Evolutionary conservation across 2,329 filamentous ascomycete genomes (phyloP).

Genomic region (Coleophoma crateriformis): DNA sequence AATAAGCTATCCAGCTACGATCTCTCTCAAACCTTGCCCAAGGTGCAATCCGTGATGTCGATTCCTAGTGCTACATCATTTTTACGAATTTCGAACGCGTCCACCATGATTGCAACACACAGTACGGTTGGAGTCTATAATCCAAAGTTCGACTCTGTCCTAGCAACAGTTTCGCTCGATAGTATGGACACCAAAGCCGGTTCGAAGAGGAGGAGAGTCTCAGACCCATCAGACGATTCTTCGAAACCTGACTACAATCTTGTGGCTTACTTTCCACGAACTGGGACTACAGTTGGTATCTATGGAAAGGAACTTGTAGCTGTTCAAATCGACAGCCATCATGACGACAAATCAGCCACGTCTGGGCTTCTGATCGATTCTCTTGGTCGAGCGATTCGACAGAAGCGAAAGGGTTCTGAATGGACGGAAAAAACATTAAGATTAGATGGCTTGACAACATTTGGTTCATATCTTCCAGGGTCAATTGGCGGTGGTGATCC

Average conservation of each 20-base stretch:
- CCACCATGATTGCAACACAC: constrained; percentile 56
- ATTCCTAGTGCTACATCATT: constrained; percentile 54
- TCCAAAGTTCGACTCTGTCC: constrained; percentile 54
- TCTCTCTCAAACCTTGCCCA: constrained; percentile 56
- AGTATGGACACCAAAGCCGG: constrained; percentile 8
- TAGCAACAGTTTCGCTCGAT: constrained; percentile 33
- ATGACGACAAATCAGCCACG: constrained; percentile 47
- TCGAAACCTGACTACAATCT: constrained; percentile 33
- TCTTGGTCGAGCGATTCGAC: constrained; percentile 57
- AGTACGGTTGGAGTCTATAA: constrained; percentile 60
- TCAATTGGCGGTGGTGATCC: constrained; percentile 11
- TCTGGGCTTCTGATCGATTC: constrained; percentile 68
- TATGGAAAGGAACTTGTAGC: constrained; percentile 59
- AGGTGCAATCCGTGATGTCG: constrained; percentile 47
- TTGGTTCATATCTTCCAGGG: constrained; percentile 20
- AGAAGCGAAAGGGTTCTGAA: constrained; percentile 23
- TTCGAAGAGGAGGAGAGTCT: constrained; percentile 18
- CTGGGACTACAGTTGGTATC: constrained; percentile 61
- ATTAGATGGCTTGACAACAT: constrained; percentile 9
- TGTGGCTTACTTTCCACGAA: constrained; percentile 58
- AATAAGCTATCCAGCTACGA: constrained; percentile 57
- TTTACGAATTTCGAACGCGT: constrained; percentile 59
- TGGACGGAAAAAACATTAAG: constrained; percentile 3
- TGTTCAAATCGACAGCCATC: constrained; percentile 62
- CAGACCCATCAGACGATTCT: constrained; percentile 3